These are phyloP conservation scores for Gnomoniopsis sp. DNA, from an alignment of 2,329 filamentous ascomycete genomes.

Conservation along the genomic window DNA sequence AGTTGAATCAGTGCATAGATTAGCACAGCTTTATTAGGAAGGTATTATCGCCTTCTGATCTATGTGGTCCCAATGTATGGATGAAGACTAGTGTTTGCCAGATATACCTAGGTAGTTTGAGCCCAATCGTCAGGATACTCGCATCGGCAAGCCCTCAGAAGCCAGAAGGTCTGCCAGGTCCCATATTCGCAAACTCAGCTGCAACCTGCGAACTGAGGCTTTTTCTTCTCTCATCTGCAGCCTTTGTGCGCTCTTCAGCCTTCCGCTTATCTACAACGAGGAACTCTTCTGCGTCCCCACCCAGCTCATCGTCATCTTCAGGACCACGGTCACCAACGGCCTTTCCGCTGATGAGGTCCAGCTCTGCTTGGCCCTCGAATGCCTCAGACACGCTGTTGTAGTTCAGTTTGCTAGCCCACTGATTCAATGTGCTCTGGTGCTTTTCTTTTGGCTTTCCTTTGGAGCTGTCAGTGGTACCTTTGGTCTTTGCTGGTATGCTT, in stretches of 20 bases:
- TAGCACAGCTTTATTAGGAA: too few species aligned
- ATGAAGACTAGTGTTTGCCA: too few species aligned
- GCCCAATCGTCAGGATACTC: too few species aligned
- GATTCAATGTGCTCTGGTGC: background rate
- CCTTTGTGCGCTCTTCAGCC: background rate
- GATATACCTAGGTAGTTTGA: too few species aligned
- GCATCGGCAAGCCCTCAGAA: too few species aligned
- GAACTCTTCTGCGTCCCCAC: conserved; percentile 4
- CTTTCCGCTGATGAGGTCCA: background rate
- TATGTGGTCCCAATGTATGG: too few species aligned
- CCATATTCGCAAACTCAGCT: conserved; percentile 3
- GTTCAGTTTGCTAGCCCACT: conserved; percentile 1
- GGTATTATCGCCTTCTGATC: too few species aligned
- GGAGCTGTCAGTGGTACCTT: background rate
- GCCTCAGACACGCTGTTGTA: conserved; percentile 12
- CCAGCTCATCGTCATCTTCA: background rate
- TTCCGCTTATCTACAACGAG: conserved; percentile 4
- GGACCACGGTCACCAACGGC: background rate
- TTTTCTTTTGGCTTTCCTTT: background rate
- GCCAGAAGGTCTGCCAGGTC: background rate
- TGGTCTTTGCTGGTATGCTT: background rate
- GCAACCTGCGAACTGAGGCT: conserved; percentile 1
- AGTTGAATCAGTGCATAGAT: too few species aligned
- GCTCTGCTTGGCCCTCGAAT: conserved; percentile 9
- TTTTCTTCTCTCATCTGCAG: background rate